These are phyloP conservation scores for Alternaria sp. DNA, from an alignment of 2,329 filamentous ascomycete genomes.

Conservation along the genomic window DNA sequence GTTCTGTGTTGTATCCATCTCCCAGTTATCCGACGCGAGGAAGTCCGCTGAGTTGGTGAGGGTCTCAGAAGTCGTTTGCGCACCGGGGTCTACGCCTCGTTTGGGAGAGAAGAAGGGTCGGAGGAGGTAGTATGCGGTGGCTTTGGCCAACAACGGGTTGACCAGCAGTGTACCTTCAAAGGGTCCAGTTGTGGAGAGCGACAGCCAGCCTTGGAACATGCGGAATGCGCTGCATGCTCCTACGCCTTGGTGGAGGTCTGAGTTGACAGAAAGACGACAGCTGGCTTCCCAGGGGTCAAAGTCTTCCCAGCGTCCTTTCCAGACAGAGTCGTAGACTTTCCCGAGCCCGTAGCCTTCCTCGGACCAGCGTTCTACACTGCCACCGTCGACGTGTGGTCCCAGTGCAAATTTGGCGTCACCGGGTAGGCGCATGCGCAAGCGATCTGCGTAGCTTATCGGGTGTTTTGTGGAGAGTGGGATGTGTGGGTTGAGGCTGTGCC, in stretches of 20 bases:
- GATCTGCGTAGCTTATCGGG: conserved; percentile 59
- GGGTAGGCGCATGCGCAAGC: conserved; percentile 63
- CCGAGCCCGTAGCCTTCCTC: conserved; percentile 68
- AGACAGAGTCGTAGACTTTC: conserved; percentile 76
- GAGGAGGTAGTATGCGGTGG: conserved; percentile 81
- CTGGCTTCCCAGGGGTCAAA: conserved; percentile 85
- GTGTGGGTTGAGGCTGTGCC: conserved; percentile 56
- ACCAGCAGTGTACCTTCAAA: conserved; percentile 82
- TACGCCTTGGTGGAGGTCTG: conserved; percentile 80
- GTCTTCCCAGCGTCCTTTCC: conserved; percentile 77
- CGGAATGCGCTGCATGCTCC: conserved; percentile 86
- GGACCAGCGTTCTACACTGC: conserved; percentile 61
- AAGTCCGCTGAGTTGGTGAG: conserved; percentile 50
- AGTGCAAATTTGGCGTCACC: conserved; percentile 61
- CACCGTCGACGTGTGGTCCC: conserved; percentile 66
- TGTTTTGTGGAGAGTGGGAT: conserved; percentile 56
- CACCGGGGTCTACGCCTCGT: conserved; percentile 45
- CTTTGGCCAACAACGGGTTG: conserved; percentile 77
- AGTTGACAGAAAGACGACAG: conserved; percentile 71
- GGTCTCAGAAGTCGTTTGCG: conserved; percentile 43
- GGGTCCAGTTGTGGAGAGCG: conserved; percentile 75
- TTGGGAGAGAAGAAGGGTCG: conserved; percentile 79
- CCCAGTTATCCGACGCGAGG: conserved; percentile 68
- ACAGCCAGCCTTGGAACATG: conserved; percentile 90
- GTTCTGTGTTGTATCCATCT: conserved; percentile 61